A percentile compares a stretch with the other conserved stretches of the same genome.
Evolutionary conservation across 163 green algal species (phyloP).

Genomic region (Volvox carteri): DNA sequence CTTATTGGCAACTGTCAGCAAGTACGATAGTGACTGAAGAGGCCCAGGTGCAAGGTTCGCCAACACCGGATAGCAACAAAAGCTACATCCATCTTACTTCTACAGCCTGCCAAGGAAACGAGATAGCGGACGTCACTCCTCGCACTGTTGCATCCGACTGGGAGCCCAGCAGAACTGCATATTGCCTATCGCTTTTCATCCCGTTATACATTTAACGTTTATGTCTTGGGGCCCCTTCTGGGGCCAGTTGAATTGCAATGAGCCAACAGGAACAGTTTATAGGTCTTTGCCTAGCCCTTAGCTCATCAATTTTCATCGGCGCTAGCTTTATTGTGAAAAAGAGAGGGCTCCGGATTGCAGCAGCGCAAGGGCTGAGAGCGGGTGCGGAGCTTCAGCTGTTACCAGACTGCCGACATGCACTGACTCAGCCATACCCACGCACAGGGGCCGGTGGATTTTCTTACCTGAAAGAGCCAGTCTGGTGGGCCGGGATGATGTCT

Average conservation of each 20-base stretch:
- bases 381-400: constrained; percentile 47
- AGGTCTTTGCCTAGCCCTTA: constrained; percentile 90
- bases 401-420: background rate
- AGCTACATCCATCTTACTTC: no score
- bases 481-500: constrained; percentile 94
- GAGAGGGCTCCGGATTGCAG: constrained; percentile 90
- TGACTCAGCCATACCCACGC: constrained; percentile 40
- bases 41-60: no score
- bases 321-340: constrained; percentile 99
- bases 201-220: no score
- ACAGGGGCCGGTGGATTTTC: constrained; percentile 92
- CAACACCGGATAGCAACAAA: no score
- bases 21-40: no score
- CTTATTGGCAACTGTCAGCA: no score
- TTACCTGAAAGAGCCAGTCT: constrained; percentile 95
- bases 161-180: no score
- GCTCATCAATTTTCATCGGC: constrained; percentile 95
- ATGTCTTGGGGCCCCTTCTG: background rate
- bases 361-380: constrained; percentile 69
- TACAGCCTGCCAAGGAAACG: no score
- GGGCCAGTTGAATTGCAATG: constrained; percentile 6
- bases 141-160: no score
- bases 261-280: constrained; percentile 76
- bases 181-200: no score
- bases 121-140: no score